phyloP scores from a whole-genome alignment of 805 yeast genomes.

The Nakazawaea wyomingensis region DNA sequence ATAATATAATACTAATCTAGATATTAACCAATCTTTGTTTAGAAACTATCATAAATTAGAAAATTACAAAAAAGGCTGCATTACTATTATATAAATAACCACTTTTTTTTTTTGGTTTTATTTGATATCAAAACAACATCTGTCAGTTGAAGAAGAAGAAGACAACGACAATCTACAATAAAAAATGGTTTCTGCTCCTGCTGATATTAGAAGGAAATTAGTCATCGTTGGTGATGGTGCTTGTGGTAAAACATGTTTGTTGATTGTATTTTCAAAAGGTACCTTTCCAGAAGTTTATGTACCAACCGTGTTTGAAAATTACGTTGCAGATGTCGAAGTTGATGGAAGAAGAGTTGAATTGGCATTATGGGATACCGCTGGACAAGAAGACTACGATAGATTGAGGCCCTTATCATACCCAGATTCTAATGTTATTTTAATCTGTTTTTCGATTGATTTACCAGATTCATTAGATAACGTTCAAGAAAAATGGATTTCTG shows the following conservation, averaged over 20 bases:
- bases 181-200: conserved; percentile 37
- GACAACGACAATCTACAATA: neutral
- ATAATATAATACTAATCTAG: no score
- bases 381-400: conserved; percentile 96
- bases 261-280: conserved; percentile 82
- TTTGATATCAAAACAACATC: no score
- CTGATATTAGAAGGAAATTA: conserved; percentile 68
- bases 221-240: conserved; percentile 98
- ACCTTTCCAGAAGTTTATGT: conserved; percentile 92
- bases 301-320: conserved; percentile 95
- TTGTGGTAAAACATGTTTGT: conserved; percentile 91
- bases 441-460: conserved; percentile 85
- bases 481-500: conserved; percentile 94
- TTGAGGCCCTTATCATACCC: conserved; percentile 89
- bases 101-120: no score
- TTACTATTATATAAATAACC: no score
- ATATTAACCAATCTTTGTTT: no score
- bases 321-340: conserved; percentile 92
- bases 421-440: conserved; percentile 84
- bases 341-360: conserved; percentile 90
- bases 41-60: no score
- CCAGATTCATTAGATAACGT: conserved; percentile 93
- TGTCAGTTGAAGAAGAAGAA: neutral
- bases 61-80: no score
- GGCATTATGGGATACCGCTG: conserved; percentile 98